Evolutionary conservation across 768 basidiomycete species (phyloP).

Genomic region (Leucocoprinus leucothites): DNA sequence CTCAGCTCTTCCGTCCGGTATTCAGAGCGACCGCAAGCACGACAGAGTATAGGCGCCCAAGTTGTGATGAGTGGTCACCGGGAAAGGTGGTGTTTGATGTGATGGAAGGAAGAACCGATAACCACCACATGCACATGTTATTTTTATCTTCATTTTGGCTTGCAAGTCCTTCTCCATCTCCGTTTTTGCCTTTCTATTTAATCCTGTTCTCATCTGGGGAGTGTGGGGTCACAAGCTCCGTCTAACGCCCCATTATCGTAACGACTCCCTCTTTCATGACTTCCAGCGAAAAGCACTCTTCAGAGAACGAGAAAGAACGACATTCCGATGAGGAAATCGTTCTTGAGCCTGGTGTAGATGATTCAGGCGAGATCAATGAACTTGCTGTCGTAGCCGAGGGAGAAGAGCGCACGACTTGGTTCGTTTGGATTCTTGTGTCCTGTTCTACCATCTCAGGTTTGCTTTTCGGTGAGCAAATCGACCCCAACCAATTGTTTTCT

Average conservation of each 20-base stretch:
- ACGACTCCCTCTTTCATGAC: constrained; percentile 1
- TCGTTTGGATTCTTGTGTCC: constrained; percentile 74
- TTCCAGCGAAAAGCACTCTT: constrained; percentile 5
- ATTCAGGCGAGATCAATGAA: constrained; percentile 56
- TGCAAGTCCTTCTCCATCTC: neutral
- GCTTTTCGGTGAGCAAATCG: constrained; percentile 56
- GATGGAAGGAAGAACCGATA: neutral
- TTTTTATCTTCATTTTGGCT: neutral
- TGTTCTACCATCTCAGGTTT: constrained; percentile 76
- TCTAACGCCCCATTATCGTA: neutral
- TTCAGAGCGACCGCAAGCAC: no score
- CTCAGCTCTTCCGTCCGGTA: no score
- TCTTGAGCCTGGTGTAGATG: constrained; percentile 8
- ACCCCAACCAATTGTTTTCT: neutral
- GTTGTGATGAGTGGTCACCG: neutral
- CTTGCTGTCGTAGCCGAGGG: constrained; percentile 58
- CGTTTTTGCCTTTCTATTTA: constrained; percentile 1
- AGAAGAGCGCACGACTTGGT: constrained; percentile 65
- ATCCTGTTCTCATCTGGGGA: neutral
- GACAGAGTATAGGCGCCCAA: no score
- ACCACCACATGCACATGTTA: neutral
- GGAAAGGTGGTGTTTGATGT: neutral
- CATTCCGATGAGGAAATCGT: neutral
- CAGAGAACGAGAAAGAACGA: constrained; percentile 5
- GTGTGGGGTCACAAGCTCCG: neutral